Base-by-base conservation (phyloP, 2,329 filamentous ascomycete species). In the Aureobasidium mangrovei region DNA sequence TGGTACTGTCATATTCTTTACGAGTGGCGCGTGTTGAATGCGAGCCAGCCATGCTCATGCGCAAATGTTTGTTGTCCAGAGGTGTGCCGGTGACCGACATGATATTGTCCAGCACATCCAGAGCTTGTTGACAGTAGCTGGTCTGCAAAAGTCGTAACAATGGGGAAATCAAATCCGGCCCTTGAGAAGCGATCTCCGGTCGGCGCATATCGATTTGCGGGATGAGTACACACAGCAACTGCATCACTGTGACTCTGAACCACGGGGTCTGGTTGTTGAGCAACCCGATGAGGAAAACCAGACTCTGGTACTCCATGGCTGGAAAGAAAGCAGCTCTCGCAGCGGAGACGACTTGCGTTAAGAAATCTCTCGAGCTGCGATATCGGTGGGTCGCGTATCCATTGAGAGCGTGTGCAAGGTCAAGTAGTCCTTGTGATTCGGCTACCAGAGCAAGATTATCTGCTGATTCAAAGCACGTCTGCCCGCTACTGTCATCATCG, bases 21-120 rank as follows among this genome's bases (percentile, higher is more conserved):
- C 88, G 84, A 47, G 93, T 86, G 0, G 86, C 83, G 62, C 87
- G 86, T 53, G 68, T 76, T 0, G 90, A 93, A 2, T 90, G 89
- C 1, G 87, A 84, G 9, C 88, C 85, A 4, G 90, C 91, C 89
- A 98, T 96, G 69, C 91, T 97, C 94, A 98, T 98, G 38, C 93
- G 83, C 56, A 98, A 74, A 65, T 97, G 90, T 62, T 96, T 89
- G 62, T 88, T 89, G 69, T 97, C 93, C 79, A 95, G 89, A 1
- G 91, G 86, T 32, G 72, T 75, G 4, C 88, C 87, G 0, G 90
- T 90, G 75, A 97, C 91, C 29, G 87, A 88, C 80, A 96, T 95
- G 62, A 97, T 93, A 60, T 91, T 88, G 68, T 98, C 93, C 56
- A 98, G 75, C 1, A 98, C 91, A 60, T 89, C 83, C 7, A 98